A percentile compares a stretch with the other conserved stretches of the same genome.
Conservation (phyloP, 352 stramenopile species). For the Pythium sukuiense region DNA sequence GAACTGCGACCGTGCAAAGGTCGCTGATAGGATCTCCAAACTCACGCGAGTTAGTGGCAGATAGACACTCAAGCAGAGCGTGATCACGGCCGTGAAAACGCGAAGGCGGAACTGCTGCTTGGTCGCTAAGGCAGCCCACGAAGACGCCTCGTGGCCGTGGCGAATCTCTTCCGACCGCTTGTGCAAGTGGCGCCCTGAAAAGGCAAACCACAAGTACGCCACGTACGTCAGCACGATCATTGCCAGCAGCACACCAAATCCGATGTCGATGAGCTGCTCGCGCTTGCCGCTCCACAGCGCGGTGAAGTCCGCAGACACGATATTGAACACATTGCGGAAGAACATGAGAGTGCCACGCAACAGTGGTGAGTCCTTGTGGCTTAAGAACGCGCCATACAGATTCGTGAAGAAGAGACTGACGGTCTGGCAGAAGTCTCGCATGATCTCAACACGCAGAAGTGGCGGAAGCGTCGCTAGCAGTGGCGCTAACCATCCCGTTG, state of each 20-base stretch:
- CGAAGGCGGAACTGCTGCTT: constrained; percentile 33
- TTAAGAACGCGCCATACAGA: constrained; percentile 33
- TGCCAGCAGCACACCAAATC: constrained; percentile 29
- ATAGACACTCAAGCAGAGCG: constrained; percentile 43
- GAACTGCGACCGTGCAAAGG: neutral
- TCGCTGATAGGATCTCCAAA: constrained; percentile 34
- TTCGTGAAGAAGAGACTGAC: constrained; percentile 45
- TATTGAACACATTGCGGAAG: constrained; percentile 31
- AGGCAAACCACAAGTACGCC: constrained; percentile 45
- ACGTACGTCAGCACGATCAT: constrained; percentile 33
- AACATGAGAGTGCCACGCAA: constrained; percentile 22
- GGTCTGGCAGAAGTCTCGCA: constrained; percentile 50
- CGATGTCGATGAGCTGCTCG: constrained; percentile 26
- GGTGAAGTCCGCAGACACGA: constrained; percentile 34
- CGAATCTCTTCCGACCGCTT: constrained; percentile 43
- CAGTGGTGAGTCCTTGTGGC: constrained; percentile 23
- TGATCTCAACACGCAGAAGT: constrained; percentile 42
- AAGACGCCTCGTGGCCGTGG: constrained; percentile 42
- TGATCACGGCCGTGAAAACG: constrained; percentile 39
- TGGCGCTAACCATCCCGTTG: constrained; percentile 13
- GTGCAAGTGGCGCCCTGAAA: constrained; percentile 37
- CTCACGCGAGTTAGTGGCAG: constrained; percentile 41
- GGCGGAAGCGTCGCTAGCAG: constrained; percentile 33
- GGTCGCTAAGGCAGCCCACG: constrained; percentile 34
- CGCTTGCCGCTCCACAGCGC: constrained; percentile 20